Evolutionary conservation across 2,329 filamentous ascomycete genomes (phyloP).

Genomic region (Botryotinia narcissicola): DNA sequence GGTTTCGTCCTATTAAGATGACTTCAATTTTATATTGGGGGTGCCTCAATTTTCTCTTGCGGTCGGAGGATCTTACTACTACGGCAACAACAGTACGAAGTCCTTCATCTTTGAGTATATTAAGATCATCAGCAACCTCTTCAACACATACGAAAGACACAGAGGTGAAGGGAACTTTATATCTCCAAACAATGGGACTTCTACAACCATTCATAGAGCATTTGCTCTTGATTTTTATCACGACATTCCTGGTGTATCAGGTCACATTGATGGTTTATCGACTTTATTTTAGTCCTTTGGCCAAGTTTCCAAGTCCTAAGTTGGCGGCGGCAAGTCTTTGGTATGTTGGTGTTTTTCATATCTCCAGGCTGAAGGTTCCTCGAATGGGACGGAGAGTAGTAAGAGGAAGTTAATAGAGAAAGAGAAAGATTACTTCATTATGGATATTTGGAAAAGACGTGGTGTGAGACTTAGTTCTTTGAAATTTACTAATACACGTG

Average conservation of each 20-base stretch:
- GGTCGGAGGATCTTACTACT: not conserved
- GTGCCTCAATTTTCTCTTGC: not conserved
- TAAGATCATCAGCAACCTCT: not conserved
- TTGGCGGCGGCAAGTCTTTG: conserved; percentile 14
- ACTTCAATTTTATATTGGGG: not conserved
- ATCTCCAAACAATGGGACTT: not conserved
- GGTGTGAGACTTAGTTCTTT: no score
- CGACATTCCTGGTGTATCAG: not conserved
- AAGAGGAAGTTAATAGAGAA: no score
- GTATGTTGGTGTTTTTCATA: not conserved
- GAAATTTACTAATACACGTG: not conserved
- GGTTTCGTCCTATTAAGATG: not conserved
- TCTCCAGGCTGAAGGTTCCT: not conserved
- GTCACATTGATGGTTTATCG: conserved; percentile 6
- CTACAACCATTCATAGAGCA: not conserved
- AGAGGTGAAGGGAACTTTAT: not conserved
- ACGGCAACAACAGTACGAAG: not conserved
- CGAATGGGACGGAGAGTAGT: rapidly evolving
- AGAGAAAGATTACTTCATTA: no score
- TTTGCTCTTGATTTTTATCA: not conserved
- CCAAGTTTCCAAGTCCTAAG: conserved; percentile 13
- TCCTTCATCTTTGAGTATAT: not conserved
- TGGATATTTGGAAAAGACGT: not conserved
- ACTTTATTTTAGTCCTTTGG: conserved; percentile 13
- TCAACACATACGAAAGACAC: not conserved